Base-by-base conservation (phyloP, 768 basidiomycete species). In the Boletus barrowsii region DNA sequence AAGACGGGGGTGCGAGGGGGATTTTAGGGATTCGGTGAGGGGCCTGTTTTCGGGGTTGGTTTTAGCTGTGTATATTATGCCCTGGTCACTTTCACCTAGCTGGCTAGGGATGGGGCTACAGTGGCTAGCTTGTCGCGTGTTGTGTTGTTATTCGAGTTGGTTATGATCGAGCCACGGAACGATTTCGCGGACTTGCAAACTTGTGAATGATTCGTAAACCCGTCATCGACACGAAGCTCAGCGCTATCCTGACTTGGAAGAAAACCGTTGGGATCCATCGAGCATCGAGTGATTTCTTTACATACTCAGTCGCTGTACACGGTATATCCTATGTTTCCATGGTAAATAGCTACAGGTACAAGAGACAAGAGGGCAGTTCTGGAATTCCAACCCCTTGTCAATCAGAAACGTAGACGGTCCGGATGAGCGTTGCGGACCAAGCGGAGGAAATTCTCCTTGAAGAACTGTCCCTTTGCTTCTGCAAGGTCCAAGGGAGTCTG, bases 11-110 rank as follows among this genome's bases (percentile, higher is more conserved):
- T 26, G 44, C 63, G 20, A 63, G 50, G 41, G 74, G 73, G 8
- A 74, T 74, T 42, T 57, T 74, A 47, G 69, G 67, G 0, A 66
- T 75, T 61, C 74, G 74, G 48, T 75, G 51, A 71, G 7, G 8
- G 3, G 17, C 2, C 32, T 39, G 24, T 35, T 30, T 18, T 44
- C 13, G 47, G 2, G n/a, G 30, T 42, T 11, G n/a, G 3, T 39
- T 32, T 14, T 39, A 3, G 18, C 32, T 7, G 22, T 6, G 22
- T 33, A 45, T 20, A 49, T 9, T 18, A 22, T 22, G 3, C 13
- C 14, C 24, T 36, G 8, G 18, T 20, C 40, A 10, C 5, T 22
- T 15, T 15, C 10, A 4, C 14, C 39, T 33, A 33, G 52, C 37
- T 48, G 52, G 51, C 45, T 40, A 20, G 45, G 29, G 24, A 22